These are phyloP conservation scores for Chalciporus pseudorubinellus DNA, from an alignment of 768 basidiomycete genomes.

Conservation along the genomic window DNA sequence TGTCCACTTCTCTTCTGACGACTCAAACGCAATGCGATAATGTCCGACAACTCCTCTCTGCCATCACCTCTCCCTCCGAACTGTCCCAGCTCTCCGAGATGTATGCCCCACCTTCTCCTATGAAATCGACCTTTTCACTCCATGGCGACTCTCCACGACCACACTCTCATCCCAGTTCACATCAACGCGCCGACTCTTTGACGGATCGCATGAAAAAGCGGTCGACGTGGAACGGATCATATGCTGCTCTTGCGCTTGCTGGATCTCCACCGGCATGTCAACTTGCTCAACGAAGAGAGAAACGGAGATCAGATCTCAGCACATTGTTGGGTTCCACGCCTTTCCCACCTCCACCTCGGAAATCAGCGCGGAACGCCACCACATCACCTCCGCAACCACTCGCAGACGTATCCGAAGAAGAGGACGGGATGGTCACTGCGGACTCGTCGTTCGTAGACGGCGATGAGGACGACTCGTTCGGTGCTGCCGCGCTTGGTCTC, in stretches of 20 bases:
- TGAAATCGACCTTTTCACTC: slow-evolving; percentile 24
- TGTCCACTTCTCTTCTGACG: slow-evolving; percentile 70
- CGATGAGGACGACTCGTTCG: slow-evolving; percentile 46
- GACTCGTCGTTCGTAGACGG: slow-evolving; percentile 20
- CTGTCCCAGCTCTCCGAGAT: slow-evolving; percentile 81
- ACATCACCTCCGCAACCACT: slow-evolving; percentile 32
- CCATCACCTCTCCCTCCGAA: slow-evolving; percentile 68
- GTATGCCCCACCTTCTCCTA: slow-evolving; percentile 80
- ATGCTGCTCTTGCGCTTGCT: slow-evolving; percentile 47
- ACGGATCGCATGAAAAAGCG: slow-evolving; percentile 46
- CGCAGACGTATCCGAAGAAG: slow-evolving; percentile 43
- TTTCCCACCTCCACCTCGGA: slow-evolving; percentile 21
- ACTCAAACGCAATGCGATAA: slow-evolving; percentile 82
- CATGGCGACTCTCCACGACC: slow-evolving; percentile 38
- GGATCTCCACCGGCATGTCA: slow-evolving; percentile 44
- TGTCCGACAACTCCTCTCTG: slow-evolving; percentile 73
- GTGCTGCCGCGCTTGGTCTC: slow-evolving; percentile 58
- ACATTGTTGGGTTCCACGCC: slow-evolving; percentile 39
- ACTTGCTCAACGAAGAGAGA: slow-evolving; percentile 45
- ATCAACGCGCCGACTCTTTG: slow-evolving; percentile 16
- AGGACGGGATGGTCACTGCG: slow-evolving; percentile 23
- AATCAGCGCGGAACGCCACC: slow-evolving; percentile 42
- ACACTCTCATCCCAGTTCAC: slow-evolving; percentile 41
- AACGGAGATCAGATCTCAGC: slow-evolving; percentile 54
- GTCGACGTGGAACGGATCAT: slow-evolving; percentile 75